Percentiles rank a stretch among this genome's conserved stretches.
Conservation (phyloP, 495 filamentous ascomycete genomes). For the Pyrenopolyporus hunteri region DNA sequence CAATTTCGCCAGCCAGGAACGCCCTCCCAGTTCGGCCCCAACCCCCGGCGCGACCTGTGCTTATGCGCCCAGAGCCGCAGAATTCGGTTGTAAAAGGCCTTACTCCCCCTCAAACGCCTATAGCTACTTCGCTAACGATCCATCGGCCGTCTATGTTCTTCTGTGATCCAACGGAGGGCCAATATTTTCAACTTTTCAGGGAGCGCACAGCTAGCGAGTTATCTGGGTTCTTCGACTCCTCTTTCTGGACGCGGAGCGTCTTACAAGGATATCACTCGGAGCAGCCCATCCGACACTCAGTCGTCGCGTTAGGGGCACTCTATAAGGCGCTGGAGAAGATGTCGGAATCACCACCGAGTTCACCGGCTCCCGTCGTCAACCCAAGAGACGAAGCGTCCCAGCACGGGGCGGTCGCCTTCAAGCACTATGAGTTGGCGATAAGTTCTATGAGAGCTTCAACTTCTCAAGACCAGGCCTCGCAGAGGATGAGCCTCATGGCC, state of each 20-base stretch:
- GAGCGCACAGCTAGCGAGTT: slow-evolving; percentile 63
- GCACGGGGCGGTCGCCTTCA: slow-evolving; percentile 55
- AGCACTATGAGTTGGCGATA: slow-evolving; percentile 52
- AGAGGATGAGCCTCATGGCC: slow-evolving; percentile 56
- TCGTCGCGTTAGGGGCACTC: slow-evolving; percentile 67
- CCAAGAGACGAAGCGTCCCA: slow-evolving; percentile 42
- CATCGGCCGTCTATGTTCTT: slow-evolving; percentile 48
- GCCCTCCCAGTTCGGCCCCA: slow-evolving; percentile 3
- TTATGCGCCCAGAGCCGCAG: slow-evolving; percentile 1
- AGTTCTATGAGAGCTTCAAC: slow-evolving; percentile 44
- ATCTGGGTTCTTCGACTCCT: slow-evolving; percentile 66
- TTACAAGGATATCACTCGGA: slow-evolving; percentile 66
- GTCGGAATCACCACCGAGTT: slow-evolving; percentile 54
- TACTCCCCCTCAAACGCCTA: slow-evolving; percentile 48
- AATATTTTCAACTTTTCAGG: slow-evolving; percentile 66
- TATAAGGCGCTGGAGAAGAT: slow-evolving; percentile 65
- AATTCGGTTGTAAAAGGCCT: neutral
- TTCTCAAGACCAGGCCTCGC: slow-evolving; percentile 42
- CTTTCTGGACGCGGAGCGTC: slow-evolving; percentile 65
- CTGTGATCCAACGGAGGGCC: slow-evolving; percentile 54
- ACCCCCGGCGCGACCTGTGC: neutral
- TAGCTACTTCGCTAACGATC: slow-evolving; percentile 20
- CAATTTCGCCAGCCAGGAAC: slow-evolving; percentile 11
- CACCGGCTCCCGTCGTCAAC: slow-evolving; percentile 43
- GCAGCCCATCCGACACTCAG: slow-evolving; percentile 67